A percentile compares a stretch with the other conserved stretches of the same genome.
phyloP scores from a whole-genome alignment of 768 basidiomycete genomes.

The Pisolithus tinctorius region DNA sequence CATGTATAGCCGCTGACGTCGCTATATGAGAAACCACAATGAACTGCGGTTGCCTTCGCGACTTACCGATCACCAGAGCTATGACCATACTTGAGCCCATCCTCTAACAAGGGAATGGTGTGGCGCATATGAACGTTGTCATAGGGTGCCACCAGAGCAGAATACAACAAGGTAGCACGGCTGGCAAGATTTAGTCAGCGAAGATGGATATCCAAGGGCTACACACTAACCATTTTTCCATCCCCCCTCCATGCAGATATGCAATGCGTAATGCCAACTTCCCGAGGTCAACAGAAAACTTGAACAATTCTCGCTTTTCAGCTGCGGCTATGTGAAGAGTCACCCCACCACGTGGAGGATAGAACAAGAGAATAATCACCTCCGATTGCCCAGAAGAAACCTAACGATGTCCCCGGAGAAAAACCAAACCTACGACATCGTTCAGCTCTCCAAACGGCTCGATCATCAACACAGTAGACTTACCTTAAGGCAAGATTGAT shows the following conservation, averaged over 20 bases:
- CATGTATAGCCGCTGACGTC: conserved; percentile 50
- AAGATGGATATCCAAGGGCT: background rate
- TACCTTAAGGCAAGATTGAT: background rate
- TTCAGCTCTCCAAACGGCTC: background rate
- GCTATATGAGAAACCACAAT: background rate
- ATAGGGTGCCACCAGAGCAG: conserved; percentile 59
- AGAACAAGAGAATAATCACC: conserved; percentile 29
- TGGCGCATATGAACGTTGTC: conserved; percentile 59
- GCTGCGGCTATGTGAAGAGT: conserved; percentile 38
- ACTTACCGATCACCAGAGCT: conserved; percentile 61
- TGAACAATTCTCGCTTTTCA: conserved; percentile 55
- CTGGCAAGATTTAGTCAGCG: conserved; percentile 24
- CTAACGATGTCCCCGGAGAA: conserved; percentile 59
- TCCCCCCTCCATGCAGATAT: conserved; percentile 52
- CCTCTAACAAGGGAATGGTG: conserved; percentile 54
- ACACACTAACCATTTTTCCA: conserved; percentile 56
- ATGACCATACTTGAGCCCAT: conserved; percentile 58
- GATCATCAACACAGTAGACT: background rate
- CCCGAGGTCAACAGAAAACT: conserved; percentile 62
- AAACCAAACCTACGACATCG: conserved; percentile 49
- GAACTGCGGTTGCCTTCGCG: background rate
- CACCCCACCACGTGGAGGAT: background rate
- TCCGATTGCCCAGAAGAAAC: conserved; percentile 68
- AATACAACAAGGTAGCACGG: conserved; percentile 55
- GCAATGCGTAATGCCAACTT: conserved; percentile 64